Base-by-base conservation (phyloP, 208 protist genomes). In the Trypanosoma boissoni region DNA sequence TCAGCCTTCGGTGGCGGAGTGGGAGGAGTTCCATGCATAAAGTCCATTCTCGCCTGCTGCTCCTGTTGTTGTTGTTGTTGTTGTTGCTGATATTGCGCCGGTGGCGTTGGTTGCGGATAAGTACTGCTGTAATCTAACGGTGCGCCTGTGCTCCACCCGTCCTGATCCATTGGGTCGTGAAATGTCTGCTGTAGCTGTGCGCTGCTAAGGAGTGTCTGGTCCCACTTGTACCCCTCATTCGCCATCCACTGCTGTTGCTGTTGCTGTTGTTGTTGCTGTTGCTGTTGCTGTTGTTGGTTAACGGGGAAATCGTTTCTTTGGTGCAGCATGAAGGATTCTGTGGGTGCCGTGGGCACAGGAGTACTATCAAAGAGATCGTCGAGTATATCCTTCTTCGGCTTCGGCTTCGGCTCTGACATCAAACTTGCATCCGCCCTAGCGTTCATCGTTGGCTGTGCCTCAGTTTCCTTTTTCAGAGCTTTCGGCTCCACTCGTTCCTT, bases 301-400 rank as follows among this genome's bases (percentile, higher is more conserved):
- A n/a, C n/a, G n/a, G n/a, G n/a, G n/a, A n/a, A n/a, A n/a, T n/a
- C n/a, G n/a, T n/a, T n/a, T n/a, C n/a, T n/a, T n/a, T n/a, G n/a
- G n/a, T n/a, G n/a, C n/a, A n/a, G n/a, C n/a, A n/a, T n/a, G n/a
- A n/a, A n/a, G n/a, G n/a, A n/a, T n/a, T n/a, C n/a, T n/a, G n/a
- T n/a, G n/a, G n/a, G n/a, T n/a, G n/a, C n/a, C n/a, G 66, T 36
- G 0, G 43, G 44, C 26, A 31, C 58, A 8, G 66, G 68, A 12
- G 79, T 70, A 14, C 62, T 67, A 2, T 73, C 75, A 62, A 92
- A 92, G 23, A 92, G 68, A 48, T 92, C 81, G 45, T 92, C 85
- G 44, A 92, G 80, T 29, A 87, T 51, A 45, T 88, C 78, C 57
- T 78, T 77, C 54, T 70, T 72, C 48, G 45, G 23, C 16, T 60